These are phyloP conservation scores for Fusarium sulawesiense DNA, from an alignment of 2,329 filamentous ascomycete genomes.

Conservation along the genomic window DNA sequence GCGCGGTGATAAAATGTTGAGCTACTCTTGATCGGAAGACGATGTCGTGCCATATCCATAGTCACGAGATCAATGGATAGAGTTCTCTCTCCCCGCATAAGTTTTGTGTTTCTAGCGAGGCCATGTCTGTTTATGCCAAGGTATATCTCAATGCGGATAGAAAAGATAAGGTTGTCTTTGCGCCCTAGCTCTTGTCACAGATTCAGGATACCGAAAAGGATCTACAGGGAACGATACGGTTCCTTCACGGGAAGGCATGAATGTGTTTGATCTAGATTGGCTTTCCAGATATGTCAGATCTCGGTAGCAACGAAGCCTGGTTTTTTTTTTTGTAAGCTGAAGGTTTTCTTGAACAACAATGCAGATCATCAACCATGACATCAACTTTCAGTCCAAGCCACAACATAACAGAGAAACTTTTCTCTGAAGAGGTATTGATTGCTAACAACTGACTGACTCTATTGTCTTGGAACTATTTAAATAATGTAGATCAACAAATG, in stretches of 20 bases:
- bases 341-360: slow-evolving; percentile 18
- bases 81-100: background rate
- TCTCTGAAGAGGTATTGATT: background rate
- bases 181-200: background rate
- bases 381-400: slow-evolving; percentile 4
- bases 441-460: background rate
- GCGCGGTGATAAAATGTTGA: background rate
- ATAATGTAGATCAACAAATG: background rate
- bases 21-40: background rate
- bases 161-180: background rate
- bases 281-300: background rate
- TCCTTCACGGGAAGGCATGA: background rate
- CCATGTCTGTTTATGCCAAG: background rate
- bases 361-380: slow-evolving; percentile 21
- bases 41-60: background rate
- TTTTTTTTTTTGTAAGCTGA: slow-evolving; percentile 10
- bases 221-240: background rate
- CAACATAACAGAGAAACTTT: background rate
- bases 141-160: background rate
- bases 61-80: background rate
- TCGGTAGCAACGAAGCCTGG: background rate
- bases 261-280: background rate
- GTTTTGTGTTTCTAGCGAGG: background rate
- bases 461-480: background rate
- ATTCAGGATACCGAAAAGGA: background rate